Base-by-base conservation (phyloP, 495 filamentous ascomycete genomes). In the Hyaloscypha variabilis region DNA sequence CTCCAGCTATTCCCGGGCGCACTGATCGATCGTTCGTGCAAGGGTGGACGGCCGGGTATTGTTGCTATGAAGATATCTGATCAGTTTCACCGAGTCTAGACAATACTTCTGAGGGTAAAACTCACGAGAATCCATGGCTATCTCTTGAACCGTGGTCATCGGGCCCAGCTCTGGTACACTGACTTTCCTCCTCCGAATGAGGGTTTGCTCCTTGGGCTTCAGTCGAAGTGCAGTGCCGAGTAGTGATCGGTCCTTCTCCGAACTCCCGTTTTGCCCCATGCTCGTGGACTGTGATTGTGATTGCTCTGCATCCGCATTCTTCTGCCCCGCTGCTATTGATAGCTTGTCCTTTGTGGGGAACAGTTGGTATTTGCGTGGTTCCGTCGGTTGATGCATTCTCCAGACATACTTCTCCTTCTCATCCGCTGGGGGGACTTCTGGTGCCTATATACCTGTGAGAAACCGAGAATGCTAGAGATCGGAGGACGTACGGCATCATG, bases 71-170 rank as follows among this genome's bases (percentile, higher is more conserved):
- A 39, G 28, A 31, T 25, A 68, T 79, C 61, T 79, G 31, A 53
- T 66, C 50, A 66, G 64, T 56, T 39, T 56, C 25, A 24, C 26
- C 11, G 28, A 25, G 0, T 11, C 55, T 24, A 19, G 31, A 57
- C 24, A 34, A 42, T 26, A 8, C 39, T 36, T 13, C 25, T 13
- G 13, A 77, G 74, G 51, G 77, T 17, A 51, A 42, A 8, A 82
- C 89, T 80, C 84, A 92, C 90, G 90, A 72, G 90, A 91, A 75
- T 92, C 90, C 81, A 91, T 85, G 50, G 83, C 75, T 54, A 81
- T 73, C 69, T 90, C 89, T 64, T 88, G 87, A 14, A 89, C 86
- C 3, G 87, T 89, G 6, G 86, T 86, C 86, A 89, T 88, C 49
- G 84, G 82, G 4, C 85, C 88, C 26, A 90, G 72, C 58, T 90